Evolutionary conservation across 768 basidiomycete genomes (phyloP), one percentile per base, ranked within the genome.

Genomic region (Termitomyces sp.): DNA sequence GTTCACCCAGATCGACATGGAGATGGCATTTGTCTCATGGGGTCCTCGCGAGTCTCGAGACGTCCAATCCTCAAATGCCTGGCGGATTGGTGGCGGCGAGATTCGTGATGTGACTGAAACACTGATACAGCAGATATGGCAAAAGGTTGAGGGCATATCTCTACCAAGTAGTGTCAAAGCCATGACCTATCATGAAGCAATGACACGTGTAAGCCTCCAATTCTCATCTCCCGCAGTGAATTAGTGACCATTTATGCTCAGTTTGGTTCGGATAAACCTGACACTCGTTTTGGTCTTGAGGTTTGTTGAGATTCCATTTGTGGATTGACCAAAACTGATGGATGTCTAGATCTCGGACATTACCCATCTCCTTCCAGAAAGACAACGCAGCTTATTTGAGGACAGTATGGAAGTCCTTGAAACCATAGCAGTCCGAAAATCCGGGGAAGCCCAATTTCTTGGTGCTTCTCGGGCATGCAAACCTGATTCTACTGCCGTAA

Each of bases 241-340:
- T 32, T 51, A 58, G 39, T 59, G 42, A 59, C 66, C 22, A 63
- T 62, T 28, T 24, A 53, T 49, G 36, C 67, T 22, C 63, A 95
- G 90, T 97, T 88, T 79, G 95, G 95, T 15, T 92, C 92, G 59
- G 95, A 97, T 75, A 97, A 97, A 77, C 96, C 96, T 49, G 96
- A 98, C 75, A 88, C 88, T 57, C 85, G 95, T 58, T 95, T 94
- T 75, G 84, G 84, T 58, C 81, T 96, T 65, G 88, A 96, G 87
- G 95, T 95, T 60, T 52, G 68, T 61, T 51, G 57, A 57, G 55
- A 52, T 65, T 59, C 42, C 49, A 54, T 49, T 55, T 42, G 32
- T 36, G 16, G 45, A 57, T 64, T 61, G 60, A 60, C 52, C 65
- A 55, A 63, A 40, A 65, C 66, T 63, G 58, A 65, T 55, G 48